Evolutionary conservation across 140 eudicot genomes (phyloP).

Genomic region (Erigeron philadelphicus): DNA sequence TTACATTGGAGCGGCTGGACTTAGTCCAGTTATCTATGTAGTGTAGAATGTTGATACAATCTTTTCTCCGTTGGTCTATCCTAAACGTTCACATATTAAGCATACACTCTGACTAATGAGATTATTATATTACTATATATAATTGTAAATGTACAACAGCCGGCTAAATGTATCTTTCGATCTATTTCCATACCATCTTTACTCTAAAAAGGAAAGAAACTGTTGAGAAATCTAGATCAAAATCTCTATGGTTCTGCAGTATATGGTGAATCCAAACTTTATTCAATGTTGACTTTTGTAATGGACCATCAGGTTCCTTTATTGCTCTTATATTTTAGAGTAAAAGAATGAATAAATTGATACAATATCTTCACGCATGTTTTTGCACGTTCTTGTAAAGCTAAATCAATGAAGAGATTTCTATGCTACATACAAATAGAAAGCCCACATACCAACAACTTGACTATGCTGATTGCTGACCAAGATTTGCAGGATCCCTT

Average conservation of each 20-base stretch:
- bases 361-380: too few relatives aligned
- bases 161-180: not conserved
- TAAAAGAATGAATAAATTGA: too few relatives aligned
- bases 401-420: too few relatives aligned
- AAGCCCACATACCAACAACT: too few relatives aligned
- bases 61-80: not conserved
- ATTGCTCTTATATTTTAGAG: too few relatives aligned
- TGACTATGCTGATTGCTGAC: too few relatives aligned
- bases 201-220: not conserved
- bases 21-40: not conserved
- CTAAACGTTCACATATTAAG: not conserved
- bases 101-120: not conserved
- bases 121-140: not conserved
- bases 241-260: not conserved
- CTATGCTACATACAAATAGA: too few relatives aligned
- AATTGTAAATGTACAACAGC: too few relatives aligned
- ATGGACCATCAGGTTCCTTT: too few relatives aligned
- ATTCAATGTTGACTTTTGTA: not conserved
- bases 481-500: too few relatives aligned
- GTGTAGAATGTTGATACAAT: not conserved
- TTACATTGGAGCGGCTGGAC: not conserved
- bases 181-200: not conserved
- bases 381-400: too few relatives aligned
- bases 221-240: too few relatives aligned
- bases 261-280: not conserved